A percentile compares a stretch with the other conserved stretches of the same genome.
Conservation (phyloP, 371 early-diverging fungal genomes). For the Mortierella sp. region DNA sequence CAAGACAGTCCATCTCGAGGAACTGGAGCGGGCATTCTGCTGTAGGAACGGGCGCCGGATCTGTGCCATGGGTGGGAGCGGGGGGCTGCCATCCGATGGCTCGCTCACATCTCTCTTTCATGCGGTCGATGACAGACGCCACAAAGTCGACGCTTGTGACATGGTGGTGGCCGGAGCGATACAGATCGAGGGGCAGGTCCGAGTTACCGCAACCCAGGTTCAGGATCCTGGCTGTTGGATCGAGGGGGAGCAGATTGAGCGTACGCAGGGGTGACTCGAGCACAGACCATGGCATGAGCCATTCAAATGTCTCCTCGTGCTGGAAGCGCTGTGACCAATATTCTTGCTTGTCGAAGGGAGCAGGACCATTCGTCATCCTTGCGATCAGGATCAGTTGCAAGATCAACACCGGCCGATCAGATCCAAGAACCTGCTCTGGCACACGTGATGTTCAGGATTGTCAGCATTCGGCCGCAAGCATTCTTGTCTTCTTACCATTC, state of each 20-base stretch:
- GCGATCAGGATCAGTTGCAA: not conserved
- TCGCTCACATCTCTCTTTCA: constrained; percentile 25
- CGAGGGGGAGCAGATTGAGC: constrained; percentile 11
- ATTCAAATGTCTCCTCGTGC: constrained; percentile 30
- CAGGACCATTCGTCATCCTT: constrained; percentile 4
- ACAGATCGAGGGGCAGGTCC: constrained; percentile 33
- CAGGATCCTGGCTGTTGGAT: constrained; percentile 17
- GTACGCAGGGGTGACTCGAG: constrained; percentile 27
- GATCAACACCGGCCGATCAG: too few relatives aligned
- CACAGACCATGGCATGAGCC: constrained; percentile 40
- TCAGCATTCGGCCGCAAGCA: too few relatives aligned
- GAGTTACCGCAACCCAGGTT: constrained; percentile 49
- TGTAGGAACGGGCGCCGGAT: too few relatives aligned
- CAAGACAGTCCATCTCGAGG: constrained; percentile 43
- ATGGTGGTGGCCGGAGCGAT: constrained; percentile 23
- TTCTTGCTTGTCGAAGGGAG: constrained; percentile 31
- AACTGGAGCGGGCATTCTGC: constrained; percentile 31
- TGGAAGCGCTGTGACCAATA: constrained; percentile 31
- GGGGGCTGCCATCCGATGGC: constrained; percentile 26
- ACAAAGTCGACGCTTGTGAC: constrained; percentile 44
- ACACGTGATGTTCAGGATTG: too few relatives aligned
- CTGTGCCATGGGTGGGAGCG: not conserved
- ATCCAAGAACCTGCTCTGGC: too few relatives aligned
- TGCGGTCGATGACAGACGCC: constrained; percentile 30
- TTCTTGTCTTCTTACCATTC: not conserved